phyloP scores from a whole-genome alignment of 345 rosid genomes.

The Aurinia saxatilis region DNA sequence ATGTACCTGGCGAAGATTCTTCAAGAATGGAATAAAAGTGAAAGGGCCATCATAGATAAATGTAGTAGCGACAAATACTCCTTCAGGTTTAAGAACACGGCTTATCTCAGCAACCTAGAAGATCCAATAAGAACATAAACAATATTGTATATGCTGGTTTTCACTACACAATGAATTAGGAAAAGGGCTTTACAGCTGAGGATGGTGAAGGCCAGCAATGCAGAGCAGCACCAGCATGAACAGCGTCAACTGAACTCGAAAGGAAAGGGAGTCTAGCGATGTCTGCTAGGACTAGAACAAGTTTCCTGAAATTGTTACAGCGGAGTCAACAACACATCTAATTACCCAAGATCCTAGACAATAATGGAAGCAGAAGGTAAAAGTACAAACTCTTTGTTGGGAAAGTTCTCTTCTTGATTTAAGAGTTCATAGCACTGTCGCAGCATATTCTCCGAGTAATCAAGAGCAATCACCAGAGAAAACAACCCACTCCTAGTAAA shows the following conservation, averaged over 20 bases:
- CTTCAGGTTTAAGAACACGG: conserved; percentile 80
- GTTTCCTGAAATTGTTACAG: conserved; percentile 40
- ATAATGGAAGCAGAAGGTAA: neutral
- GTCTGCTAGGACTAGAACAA: conserved; percentile 78
- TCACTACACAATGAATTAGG: neutral
- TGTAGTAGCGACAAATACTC: conserved; percentile 80
- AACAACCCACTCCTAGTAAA: conserved; percentile 68
- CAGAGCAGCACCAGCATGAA: conserved; percentile 91
- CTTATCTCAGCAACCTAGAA: conserved; percentile 75
- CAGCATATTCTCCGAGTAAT: conserved; percentile 90
- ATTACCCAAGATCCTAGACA: neutral
- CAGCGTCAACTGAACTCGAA: conserved; percentile 67
- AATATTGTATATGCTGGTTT: neutral
- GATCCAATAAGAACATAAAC: neutral
- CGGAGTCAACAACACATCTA: neutral
- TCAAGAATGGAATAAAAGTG: conserved; percentile 38
- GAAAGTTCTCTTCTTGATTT: conserved; percentile 54
- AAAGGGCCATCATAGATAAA: conserved; percentile 57
- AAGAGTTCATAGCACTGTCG: conserved; percentile 61
- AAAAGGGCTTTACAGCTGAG: conserved; percentile 46
- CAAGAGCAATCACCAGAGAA: conserved; percentile 69
- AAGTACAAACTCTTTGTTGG: conserved; percentile 54
- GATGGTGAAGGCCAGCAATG: conserved; percentile 97
- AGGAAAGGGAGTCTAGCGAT: conserved; percentile 78
- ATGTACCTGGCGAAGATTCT: conserved; percentile 50